Evolutionary conservation across 1,139 yeast genomes (phyloP), one percentile per base, ranked within the genome.

Genomic region (Barnettozyma hawaiiensis): DNA sequence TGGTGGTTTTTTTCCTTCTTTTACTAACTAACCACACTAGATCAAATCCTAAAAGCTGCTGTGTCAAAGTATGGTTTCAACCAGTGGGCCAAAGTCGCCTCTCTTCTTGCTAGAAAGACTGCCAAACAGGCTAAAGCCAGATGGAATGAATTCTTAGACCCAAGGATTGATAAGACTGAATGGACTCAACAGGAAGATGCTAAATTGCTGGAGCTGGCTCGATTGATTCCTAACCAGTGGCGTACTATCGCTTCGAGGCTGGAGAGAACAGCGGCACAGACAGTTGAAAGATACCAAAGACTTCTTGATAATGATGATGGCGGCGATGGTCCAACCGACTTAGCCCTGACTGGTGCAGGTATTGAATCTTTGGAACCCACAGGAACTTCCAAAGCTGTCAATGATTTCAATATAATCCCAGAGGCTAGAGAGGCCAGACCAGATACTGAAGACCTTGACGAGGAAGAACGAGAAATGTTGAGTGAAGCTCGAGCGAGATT

Each of bases 11-110:
- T n/a, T 14, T 4, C 11, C 22, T 12, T n/a, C 19, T 11, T 10
- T 29, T 32, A 31, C 44, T 41, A 35, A 48, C 47, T 14, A 24
- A 9, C 26, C 16, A 7, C 20, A 20, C 9, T 32, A 57, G 97
- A 90, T 63, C 92, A 86, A 60, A 84, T 90, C 38, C 68, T 92
- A 40, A 81, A 83, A 53, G 96, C 96, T 0, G 96, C 97, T 1
- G 85, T 92, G 3, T 78, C 94, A 38, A 92, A 92, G 59, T 92
- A 92, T 61, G 98, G 98, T 0, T 69, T 89, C 19, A 89, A 85
- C 52, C 96, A 92, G 58, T 92, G 98, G 98, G 78, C 92, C 7
- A 76, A 97, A 41, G 94, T 92, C 5, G 85, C 96, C 3, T 87
- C 97, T 0, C 69, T 92, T 43, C 66, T 92, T 32, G 84, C 89